Percentiles rank a stretch among this genome's conserved stretches.
Conservation (phyloP, 1,284 basidiomycete genomes). For the Microbotryum silenes-acaulis region DNA sequence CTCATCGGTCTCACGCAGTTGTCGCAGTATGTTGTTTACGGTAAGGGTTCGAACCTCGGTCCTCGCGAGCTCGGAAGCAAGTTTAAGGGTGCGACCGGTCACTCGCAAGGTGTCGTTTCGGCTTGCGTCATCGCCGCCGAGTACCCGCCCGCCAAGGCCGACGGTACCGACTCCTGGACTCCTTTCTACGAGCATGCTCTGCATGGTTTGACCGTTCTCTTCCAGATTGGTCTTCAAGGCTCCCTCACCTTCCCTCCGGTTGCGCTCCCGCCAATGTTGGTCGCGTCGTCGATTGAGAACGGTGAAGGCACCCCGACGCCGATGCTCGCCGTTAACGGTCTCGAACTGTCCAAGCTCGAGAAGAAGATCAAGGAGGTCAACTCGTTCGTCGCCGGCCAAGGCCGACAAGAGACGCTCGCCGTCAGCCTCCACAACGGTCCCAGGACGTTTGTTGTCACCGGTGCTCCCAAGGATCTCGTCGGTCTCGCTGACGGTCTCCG, state of each 20-base stretch:
- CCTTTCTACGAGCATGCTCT: constrained; percentile 65
- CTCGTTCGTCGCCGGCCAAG: constrained; percentile 58
- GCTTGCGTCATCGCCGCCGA: constrained; percentile 66
- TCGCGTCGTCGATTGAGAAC: constrained; percentile 79
- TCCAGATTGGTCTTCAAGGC: constrained; percentile 72
- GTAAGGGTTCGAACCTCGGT: constrained; percentile 24
- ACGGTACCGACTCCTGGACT: constrained; percentile 51
- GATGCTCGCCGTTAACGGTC: constrained; percentile 85
- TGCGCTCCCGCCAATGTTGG: constrained; percentile 77
- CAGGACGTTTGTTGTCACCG: constrained; percentile 85
- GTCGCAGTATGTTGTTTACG: constrained; percentile 70
- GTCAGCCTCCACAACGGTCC: constrained; percentile 90
- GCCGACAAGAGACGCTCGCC: constrained; percentile 45
- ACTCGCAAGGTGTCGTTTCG: constrained; percentile 92
- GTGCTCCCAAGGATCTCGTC: constrained; percentile 82
- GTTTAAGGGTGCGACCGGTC: constrained; percentile 82
- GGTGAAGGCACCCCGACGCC: constrained; percentile 89
- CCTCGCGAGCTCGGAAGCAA: constrained; percentile 71
- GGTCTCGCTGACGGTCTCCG: constrained; percentile 85
- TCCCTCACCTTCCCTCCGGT: constrained; percentile 79
- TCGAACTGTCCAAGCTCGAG: constrained; percentile 68
- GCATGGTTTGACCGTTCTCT: constrained; percentile 84
- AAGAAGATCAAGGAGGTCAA: constrained; percentile 82
- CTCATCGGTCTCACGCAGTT: constrained; percentile 95
- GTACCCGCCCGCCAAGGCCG: constrained; percentile 17